phyloP scores from a whole-genome alignment of 768 basidiomycete species.

The Mycena haematopus region DNA sequence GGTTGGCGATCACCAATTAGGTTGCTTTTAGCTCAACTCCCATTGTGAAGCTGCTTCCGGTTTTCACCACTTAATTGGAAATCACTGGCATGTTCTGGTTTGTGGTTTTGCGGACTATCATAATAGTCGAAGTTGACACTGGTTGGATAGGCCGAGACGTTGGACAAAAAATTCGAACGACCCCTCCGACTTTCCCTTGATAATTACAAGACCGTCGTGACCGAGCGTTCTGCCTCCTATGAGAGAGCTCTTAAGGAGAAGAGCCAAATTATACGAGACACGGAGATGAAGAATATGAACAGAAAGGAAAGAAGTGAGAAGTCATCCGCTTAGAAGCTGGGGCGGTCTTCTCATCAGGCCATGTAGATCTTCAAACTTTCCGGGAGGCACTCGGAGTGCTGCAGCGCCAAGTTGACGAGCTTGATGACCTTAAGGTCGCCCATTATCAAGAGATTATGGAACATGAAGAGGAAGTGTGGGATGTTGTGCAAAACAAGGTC shows the following conservation, averaged over 20 bases:
- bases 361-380: slow-evolving; percentile 84
- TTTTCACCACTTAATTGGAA: slow-evolving; percentile 88
- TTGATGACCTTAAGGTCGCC: slow-evolving; percentile 61
- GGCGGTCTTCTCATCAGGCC: slow-evolving; percentile 19
- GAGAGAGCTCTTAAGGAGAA: slow-evolving; percentile 84
- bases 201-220: slow-evolving; percentile 64
- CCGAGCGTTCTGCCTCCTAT: slow-evolving; percentile 88
- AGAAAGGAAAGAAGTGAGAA: slow-evolving; percentile 82
- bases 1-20: slow-evolving; percentile 13
- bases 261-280: slow-evolving; percentile 83
- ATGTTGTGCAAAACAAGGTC: slow-evolving; percentile 86
- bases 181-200: slow-evolving; percentile 88
- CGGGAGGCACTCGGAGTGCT: slow-evolving; percentile 81
- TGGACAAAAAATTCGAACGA: slow-evolving; percentile 89
- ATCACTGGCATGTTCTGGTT: slow-evolving; percentile 92
- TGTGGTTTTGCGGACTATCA: slow-evolving; percentile 34
- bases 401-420: slow-evolving; percentile 81
- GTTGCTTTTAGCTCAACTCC: slow-evolving; percentile 17
- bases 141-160: slow-evolving; percentile 70
- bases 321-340: neutral
- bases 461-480: slow-evolving; percentile 97
- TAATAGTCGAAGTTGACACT: neutral
- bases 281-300: slow-evolving; percentile 85
- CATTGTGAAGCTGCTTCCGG: slow-evolving; percentile 69
- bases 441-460: slow-evolving; percentile 91